Evolutionary conservation across 257 asterid species (phyloP).

Genomic region (Capsicum baccatum): DNA sequence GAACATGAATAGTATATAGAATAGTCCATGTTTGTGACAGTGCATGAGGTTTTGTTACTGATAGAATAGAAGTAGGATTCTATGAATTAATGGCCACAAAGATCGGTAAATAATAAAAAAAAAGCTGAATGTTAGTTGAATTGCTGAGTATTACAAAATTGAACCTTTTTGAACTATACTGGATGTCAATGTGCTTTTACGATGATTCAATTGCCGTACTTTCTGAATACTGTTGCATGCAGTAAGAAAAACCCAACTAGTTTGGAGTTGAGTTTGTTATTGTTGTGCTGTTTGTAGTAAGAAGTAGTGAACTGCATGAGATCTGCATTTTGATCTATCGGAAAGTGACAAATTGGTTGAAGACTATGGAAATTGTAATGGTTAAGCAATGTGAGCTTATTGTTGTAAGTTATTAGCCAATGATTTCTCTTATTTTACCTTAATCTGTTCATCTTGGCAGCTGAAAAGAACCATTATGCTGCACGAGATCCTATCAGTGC

Average conservation of each 20-base stretch:
- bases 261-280: neutral
- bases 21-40: neutral
- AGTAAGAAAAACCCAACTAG: neutral
- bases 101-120: neutral
- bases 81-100: neutral
- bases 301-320: neutral
- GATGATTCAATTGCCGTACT: too few species aligned
- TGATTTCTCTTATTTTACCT: constrained; percentile 11
- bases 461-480: constrained; percentile 94
- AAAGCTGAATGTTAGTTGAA: too few species aligned
- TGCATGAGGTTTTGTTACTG: neutral
- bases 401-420: neutral
- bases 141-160: too few species aligned
- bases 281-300: neutral
- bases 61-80: too few species aligned
- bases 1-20: too few species aligned
- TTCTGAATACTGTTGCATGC: too few species aligned
- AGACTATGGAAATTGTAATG: too few species aligned
- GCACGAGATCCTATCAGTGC: constrained; percentile 83
- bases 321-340: neutral
- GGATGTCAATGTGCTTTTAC: too few species aligned
- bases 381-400: neutral
- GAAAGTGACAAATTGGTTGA: too few species aligned
- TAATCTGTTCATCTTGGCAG: constrained; percentile 46
- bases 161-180: too few species aligned